Conservation (phyloP, 2,329 filamentous ascomycete species). For the Ascochyta koolunga region DNA sequence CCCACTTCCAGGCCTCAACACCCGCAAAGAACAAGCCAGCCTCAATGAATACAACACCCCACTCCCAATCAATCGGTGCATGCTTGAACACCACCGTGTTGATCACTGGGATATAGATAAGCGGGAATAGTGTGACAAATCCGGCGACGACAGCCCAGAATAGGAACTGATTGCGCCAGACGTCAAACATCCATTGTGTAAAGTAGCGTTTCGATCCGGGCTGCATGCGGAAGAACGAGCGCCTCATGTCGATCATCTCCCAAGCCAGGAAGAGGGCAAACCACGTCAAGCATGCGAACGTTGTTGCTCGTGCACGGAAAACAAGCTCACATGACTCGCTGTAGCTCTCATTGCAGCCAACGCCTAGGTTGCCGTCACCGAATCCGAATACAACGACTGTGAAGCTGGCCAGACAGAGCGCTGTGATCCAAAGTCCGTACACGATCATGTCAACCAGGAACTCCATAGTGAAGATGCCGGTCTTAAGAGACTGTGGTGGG, state of each 20-base stretch:
- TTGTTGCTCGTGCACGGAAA: conserved; percentile 68
- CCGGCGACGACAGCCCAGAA: conserved; percentile 54
- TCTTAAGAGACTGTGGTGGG: conserved; percentile 67
- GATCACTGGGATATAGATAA: conserved; percentile 70
- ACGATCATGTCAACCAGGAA: conserved; percentile 48
- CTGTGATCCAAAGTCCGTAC: conserved; percentile 47
- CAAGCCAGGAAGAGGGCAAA: conserved; percentile 78
- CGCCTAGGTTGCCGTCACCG: conserved; percentile 42
- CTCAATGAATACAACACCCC: conserved; percentile 69
- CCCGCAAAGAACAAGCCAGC: conserved; percentile 67
- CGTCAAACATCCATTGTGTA: conserved; percentile 65
- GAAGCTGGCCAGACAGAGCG: conserved; percentile 42
- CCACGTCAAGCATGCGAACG: conserved; percentile 77
- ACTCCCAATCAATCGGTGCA: conserved; percentile 70
- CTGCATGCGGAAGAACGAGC: conserved; percentile 77
- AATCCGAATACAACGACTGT: conserved; percentile 44
- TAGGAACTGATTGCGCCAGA: conserved; percentile 74
- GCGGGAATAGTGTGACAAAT: conserved; percentile 54
- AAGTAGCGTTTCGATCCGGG: conserved; percentile 62
- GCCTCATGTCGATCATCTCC: conserved; percentile 76
- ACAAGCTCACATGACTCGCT: conserved; percentile 42
- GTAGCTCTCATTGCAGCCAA: conserved; percentile 45
- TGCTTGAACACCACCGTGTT: conserved; percentile 72
- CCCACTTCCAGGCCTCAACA: conserved; percentile 71
- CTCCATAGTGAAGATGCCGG: conserved; percentile 48